Evolutionary conservation across 140 eudicot genomes (phyloP), one percentile per base, ranked within the genome.

Genomic region (Senecio squalidus): DNA sequence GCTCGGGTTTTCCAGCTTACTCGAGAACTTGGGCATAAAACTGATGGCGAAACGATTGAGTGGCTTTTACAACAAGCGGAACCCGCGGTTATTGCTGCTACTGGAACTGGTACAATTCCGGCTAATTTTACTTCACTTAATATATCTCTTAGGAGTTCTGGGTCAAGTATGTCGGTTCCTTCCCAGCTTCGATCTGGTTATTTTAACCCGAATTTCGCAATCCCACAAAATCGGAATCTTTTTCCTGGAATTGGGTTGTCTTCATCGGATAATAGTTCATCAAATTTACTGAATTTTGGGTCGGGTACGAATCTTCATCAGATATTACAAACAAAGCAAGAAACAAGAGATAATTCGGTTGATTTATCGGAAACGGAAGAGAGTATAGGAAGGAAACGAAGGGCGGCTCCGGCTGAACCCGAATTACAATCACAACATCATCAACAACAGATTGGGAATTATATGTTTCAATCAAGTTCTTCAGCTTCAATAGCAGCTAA

Each of bases 41-140:
- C 82, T 2, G 82, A 77, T 5, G 82, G 82, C 4, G 82, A 77
- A 67, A 77, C 82, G 36, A 73, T 77, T n/a, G 83, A 77, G 72
- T 77, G 79, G 83, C 68, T 77, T 0, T 75, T 77, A 3, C 83
- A 72, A 63, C 76, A 78, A 51, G 84, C 84, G 0, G 84, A 78
- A 13, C 84, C 84, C 1, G 80, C 84, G 17, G 79, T 78, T 3
- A 78, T 78, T 20, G 80, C 84, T 0, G 80, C 84, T 53, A 78
- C 84, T 10, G 84, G 84, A 5, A 73, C 84, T 0, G 84, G 84
- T 9, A 73, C 76, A 0, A 78, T 78, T 29, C 80, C 80, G 27
- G 80, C 76, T 2, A 72, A 78, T 68, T 71, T 77, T 18, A 77
- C 82, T 21, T 77, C 82, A 14, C 59, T 77, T 1, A 72, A 77